Base-by-base conservation (phyloP, 208 protist genomes). In the Acanthamoeba lenticulata region DNA sequence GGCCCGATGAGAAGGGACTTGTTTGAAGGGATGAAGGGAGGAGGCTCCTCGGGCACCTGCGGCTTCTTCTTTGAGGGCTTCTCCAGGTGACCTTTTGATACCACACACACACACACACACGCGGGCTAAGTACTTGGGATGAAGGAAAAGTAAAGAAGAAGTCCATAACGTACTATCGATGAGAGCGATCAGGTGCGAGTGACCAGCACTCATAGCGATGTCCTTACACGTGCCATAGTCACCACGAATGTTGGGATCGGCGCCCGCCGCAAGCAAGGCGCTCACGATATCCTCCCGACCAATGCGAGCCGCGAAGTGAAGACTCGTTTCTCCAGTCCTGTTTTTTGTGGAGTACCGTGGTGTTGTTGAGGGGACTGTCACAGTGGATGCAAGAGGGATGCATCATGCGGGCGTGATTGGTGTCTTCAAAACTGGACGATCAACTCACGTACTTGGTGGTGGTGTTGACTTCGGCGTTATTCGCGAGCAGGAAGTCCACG, bases 221-320 rank as follows among this genome's bases (percentile, higher is more conserved):
- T 93, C 89, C 47, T 81, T 93, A 60, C 89, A 93, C 38, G 89
- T 93, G 89, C 89, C 89, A 55, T 93, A 81, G 62, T 93, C 89
- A 21, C 89, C 89, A 19, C 89, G 27, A 17, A 81, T 79, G 21
- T 81, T 93, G 1, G 89, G 60, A 36, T 93, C 89, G 19, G 89
- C 89, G 21, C 89, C 89, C 0, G 89, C 89, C 36, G 52, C 89
- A 52, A 93, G 62, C 60, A 93, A 60, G 5, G 47, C 42, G 34
- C 24, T 79, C 5, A 42, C 89, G 27, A 93, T 60, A 27, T 45
- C 62, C 60, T 65, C 52, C 13, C 42, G 52, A 24, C 89, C 89
- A n/a, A 45, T 57, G 15, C 89, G 52, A 9, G 89, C 89, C 24
- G 89, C 89, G n/a, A 93, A 72, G 65, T 93, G 89, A 13, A 93